These are phyloP conservation scores for Chaetomiaceae sp. DNA, from an alignment of 2,329 filamentous ascomycete genomes.

Conservation along the genomic window DNA sequence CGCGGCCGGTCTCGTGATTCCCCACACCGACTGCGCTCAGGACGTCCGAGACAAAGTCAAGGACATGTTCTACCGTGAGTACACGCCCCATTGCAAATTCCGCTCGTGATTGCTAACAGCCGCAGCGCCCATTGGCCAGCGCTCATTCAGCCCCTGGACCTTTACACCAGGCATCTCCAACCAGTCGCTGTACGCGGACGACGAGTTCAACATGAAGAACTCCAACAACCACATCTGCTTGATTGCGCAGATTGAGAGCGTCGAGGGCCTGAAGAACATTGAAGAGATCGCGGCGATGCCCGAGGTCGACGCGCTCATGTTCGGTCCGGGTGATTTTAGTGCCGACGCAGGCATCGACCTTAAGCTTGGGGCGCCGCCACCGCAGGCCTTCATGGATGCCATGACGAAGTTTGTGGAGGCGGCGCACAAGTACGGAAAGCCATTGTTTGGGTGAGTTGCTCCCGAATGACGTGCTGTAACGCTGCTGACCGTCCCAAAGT, in stretches of 20 bases:
- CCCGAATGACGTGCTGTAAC: too few relatives aligned
- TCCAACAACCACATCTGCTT: constrained; percentile 25
- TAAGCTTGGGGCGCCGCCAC: neutral
- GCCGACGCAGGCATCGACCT: constrained; percentile 5
- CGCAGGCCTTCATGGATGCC: neutral
- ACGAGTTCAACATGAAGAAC: constrained; percentile 25
- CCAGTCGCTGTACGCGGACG: constrained; percentile 22
- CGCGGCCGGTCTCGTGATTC: constrained; percentile 23
- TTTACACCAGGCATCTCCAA: constrained; percentile 23
- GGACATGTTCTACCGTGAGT: constrained; percentile 23
- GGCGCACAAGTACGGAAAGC: constrained; percentile 5
- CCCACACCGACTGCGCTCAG: constrained; percentile 24
- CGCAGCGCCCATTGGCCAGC: neutral
- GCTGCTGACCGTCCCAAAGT: neutral
- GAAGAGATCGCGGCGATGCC: constrained; percentile 25
- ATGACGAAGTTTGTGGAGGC: constrained; percentile 2
- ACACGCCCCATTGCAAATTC: neutral
- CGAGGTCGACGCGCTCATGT: constrained; percentile 19
- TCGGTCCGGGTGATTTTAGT: constrained; percentile 23
- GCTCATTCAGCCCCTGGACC: constrained; percentile 16
- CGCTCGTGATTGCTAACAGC: neutral
- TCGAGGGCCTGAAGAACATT: constrained; percentile 26
- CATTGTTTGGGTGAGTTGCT: constrained; percentile 6
- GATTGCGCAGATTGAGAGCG: constrained; percentile 26
- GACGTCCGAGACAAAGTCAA: constrained; percentile 20